Conservation (phyloP, 2,329 filamentous ascomycete genomes). For the Myriangium duriaei region DNA sequence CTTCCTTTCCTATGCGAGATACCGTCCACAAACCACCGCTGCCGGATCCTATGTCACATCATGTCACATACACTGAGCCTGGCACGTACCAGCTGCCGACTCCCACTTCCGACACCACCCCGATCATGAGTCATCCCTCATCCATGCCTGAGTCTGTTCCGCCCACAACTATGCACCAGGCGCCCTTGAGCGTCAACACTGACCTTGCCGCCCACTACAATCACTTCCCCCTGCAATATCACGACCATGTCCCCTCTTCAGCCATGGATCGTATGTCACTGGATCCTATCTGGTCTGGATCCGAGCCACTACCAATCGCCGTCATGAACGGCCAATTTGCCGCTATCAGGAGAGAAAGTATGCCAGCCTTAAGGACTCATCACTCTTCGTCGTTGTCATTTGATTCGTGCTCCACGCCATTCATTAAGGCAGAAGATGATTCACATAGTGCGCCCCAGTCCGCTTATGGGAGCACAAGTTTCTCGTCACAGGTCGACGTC, state of each 20-base stretch:
- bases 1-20: neutral
- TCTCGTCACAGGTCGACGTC: slow-evolving; percentile 12
- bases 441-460: slow-evolving; percentile 21
- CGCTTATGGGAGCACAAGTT: slow-evolving; percentile 21
- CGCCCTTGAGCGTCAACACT: neutral
- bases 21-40: neutral
- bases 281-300: neutral
- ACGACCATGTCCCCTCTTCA: neutral
- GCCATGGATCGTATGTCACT: neutral
- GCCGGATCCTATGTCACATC: too few species aligned
- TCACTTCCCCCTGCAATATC: neutral
- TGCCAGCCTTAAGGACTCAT: neutral
- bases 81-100: neutral
- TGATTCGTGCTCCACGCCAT: slow-evolving; percentile 19
- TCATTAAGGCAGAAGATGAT: slow-evolving; percentile 31
- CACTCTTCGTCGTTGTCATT: slow-evolving; percentile 16
- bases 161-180: neutral
- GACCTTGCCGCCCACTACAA: neutral
- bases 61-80: neutral
- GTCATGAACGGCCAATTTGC: neutral
- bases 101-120: neutral
- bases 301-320: neutral
- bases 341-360: neutral
- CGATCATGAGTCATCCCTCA: neutral
- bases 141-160: neutral